A percentile compares a stretch with the other conserved stretches of the same genome.
Evolutionary conservation across 768 basidiomycete species (phyloP).

Genomic region (Imleria badia): DNA sequence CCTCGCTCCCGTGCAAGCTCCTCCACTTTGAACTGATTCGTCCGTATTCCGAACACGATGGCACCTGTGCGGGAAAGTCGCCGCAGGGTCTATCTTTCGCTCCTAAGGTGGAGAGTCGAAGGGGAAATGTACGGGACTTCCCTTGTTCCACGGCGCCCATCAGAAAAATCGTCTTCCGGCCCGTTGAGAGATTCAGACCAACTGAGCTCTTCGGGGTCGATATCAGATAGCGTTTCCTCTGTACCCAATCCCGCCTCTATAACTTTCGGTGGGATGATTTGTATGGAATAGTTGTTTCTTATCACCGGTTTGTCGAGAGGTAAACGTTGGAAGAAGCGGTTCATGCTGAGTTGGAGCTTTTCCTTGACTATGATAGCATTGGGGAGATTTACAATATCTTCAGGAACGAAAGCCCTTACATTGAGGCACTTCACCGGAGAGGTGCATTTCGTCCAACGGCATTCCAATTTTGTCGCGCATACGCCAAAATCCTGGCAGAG

Average conservation of each 20-base stretch:
- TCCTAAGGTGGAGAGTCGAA: constrained; percentile 53
- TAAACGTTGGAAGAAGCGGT: constrained; percentile 69
- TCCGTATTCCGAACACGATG: constrained; percentile 70
- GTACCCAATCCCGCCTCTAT: background rate
- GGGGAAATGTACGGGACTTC: constrained; percentile 28
- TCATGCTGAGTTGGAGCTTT: constrained; percentile 63
- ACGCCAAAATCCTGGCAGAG: constrained; percentile 67
- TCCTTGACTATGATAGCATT: constrained; percentile 49
- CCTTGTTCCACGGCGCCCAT: constrained; percentile 18
- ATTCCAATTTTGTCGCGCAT: constrained; percentile 76
- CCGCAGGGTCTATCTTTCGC: constrained; percentile 70
- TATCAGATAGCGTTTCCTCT: constrained; percentile 18
- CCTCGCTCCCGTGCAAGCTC: constrained; percentile 56
- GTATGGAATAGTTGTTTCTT: constrained; percentile 67
- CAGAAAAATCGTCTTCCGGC: constrained; percentile 46
- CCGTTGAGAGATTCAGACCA: constrained; percentile 60
- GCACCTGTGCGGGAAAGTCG: constrained; percentile 64
- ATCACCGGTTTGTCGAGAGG: constrained; percentile 67
- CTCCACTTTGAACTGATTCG: constrained; percentile 57
- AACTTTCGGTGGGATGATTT: constrained; percentile 31
- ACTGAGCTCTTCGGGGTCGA: constrained; percentile 66
- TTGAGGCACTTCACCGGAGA: constrained; percentile 63
- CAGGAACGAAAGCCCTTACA: constrained; percentile 43
- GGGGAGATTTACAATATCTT: background rate
- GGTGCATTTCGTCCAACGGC: constrained; percentile 70